Conservation (phyloP, 495 filamentous ascomycete genomes). For the Gamarada debralockiae region DNA sequence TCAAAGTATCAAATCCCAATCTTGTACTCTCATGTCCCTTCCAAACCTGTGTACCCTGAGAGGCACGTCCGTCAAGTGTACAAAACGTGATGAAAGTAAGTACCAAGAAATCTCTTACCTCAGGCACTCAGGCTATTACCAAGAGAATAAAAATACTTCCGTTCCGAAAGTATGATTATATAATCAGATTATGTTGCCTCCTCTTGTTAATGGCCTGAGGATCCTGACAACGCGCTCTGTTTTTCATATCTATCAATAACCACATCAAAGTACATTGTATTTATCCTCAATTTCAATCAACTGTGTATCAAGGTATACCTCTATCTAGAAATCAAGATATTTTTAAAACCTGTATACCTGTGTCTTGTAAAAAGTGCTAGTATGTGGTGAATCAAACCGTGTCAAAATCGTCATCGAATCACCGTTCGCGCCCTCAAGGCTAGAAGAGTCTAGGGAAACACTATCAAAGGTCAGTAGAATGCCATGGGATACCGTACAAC, state of each 20-base stretch:
- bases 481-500: neutral
- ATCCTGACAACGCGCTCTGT: neutral
- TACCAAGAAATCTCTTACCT: too few relatives aligned
- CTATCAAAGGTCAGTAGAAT: neutral
- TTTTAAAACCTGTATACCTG: too few relatives aligned
- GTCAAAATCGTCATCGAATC: neutral
- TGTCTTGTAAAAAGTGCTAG: neutral
- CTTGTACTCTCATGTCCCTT: too few relatives aligned
- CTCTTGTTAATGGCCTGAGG: constrained; percentile 1
- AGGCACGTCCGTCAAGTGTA: too few relatives aligned
- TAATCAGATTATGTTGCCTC: too few relatives aligned
- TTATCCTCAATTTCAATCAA: neutral
- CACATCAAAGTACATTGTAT: neutral
- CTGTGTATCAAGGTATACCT: constrained; percentile 1
- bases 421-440: neutral
- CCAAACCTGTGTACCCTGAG: too few relatives aligned
- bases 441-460: neutral
- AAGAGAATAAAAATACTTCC: neutral
- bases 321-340: too few relatives aligned
- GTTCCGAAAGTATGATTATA: too few relatives aligned
- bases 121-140: neutral
- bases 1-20: too few relatives aligned
- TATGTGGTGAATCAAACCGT: neutral
- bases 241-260: constrained; percentile 8
- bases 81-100: too few relatives aligned